Conservation (phyloP, 2,329 filamentous ascomycete species). For the Zymoseptoria passerinii region DNA sequence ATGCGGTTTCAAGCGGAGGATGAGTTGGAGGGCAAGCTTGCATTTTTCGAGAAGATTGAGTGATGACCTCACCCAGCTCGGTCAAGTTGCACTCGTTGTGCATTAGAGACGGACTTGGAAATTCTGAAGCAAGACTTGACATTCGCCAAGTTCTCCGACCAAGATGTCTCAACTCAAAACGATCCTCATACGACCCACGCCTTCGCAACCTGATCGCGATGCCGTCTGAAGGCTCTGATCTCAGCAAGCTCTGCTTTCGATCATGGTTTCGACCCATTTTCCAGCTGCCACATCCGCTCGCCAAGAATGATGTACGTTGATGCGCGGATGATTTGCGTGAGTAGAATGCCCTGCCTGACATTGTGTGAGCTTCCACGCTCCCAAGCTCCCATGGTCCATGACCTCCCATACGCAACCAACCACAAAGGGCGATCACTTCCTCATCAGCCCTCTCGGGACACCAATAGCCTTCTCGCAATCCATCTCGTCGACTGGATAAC, state of each 20-base stretch:
- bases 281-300: too few species aligned
- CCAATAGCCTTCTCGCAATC: not conserved
- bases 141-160: not conserved
- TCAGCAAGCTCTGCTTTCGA: not conserved
- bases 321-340: not conserved
- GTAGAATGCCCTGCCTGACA: not conserved
- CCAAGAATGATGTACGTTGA: not conserved
- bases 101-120: too few species aligned
- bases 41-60: constrained; percentile 9
- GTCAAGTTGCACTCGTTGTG: too few species aligned
- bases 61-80: not conserved
- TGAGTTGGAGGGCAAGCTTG: constrained; percentile 5
- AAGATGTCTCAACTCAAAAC: not conserved
- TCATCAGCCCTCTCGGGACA: not conserved
- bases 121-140: not conserved
- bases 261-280: not conserved
- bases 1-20: constrained; percentile 8
- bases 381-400: not conserved
- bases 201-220: not conserved
- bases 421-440: not conserved
- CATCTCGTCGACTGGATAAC: not conserved
- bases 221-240: too few species aligned
- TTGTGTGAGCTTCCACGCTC: too few species aligned
- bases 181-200: not conserved
- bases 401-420: not conserved